Base-by-base conservation (phyloP, 306 rosid genomes). In the Rosa rugosa region DNA sequence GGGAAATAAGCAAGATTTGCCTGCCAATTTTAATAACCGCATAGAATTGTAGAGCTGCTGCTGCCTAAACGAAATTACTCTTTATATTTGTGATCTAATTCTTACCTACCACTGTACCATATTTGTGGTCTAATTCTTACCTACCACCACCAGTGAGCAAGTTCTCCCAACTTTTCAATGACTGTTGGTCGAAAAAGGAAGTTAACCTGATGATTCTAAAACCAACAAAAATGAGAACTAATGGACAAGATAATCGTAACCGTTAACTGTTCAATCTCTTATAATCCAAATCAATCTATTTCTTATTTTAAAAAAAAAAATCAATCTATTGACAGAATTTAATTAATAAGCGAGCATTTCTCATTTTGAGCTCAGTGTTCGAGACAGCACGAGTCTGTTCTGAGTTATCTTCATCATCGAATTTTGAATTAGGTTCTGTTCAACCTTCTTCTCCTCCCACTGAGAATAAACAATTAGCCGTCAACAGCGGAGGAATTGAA, bases 321-420 rank as follows among this genome's bases (percentile, higher is more conserved):
- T 17, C 8, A 56, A 56, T 57, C 11, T 0, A n/a, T 51, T 17
- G n/a, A n/a, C n/a, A n/a, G n/a, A n/a, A n/a, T n/a, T 31, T 31
- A 31, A 31, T 31, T 2, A 31, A 31, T 31, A 31, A 31, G 34
- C 34, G 49, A 14, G 18, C 1, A 49, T 49, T 4, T 49, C 6
- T 14, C 4, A 3, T 4, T 13, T 14, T 49, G 5, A 14, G 5
- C 2, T 5, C 56, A 69, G 59, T 40, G 17, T 69, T 73, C 36
- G 40, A 80, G 74, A 80, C 34, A 12, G 70, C 81, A 75, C 80
- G 10, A 68, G 66, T 51, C 79, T 66, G 22, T 67, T 53, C 50
- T 9, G 27, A 51, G 57, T 56, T 42, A 27, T 64, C 62, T 31
- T 56, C 77, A 49, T 67, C 84, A 76, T 72, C 56, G 46, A 16